Evolutionary conservation across 2,329 filamentous ascomycete genomes (phyloP).

Genomic region (Endothia cerciana): DNA sequence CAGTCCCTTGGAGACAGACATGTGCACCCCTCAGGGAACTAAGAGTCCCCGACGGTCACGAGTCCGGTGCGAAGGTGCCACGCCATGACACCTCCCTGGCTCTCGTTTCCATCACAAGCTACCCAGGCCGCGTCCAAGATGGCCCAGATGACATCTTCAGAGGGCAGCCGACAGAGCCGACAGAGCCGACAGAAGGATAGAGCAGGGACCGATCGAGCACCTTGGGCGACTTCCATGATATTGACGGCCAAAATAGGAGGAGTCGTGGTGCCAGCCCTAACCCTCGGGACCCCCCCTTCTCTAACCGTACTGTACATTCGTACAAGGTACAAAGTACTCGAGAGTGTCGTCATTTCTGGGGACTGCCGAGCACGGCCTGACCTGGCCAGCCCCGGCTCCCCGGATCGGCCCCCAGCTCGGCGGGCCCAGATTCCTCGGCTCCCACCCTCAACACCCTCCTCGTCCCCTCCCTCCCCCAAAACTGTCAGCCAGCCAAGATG

Average conservation of each 20-base stretch:
- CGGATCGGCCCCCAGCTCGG: neutral
- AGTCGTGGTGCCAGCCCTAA: too few relatives aligned
- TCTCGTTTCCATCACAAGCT: neutral
- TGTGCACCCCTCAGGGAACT: neutral
- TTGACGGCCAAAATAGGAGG: too few relatives aligned
- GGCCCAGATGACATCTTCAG: neutral
- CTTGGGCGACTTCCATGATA: too few relatives aligned
- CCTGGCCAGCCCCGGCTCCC: too few relatives aligned
- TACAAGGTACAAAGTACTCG: too few relatives aligned
- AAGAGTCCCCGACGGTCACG: neutral
- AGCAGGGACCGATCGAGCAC: too few relatives aligned
- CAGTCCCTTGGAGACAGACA: neutral
- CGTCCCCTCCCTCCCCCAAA: neutral
- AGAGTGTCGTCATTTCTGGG: conserved; percentile 11
- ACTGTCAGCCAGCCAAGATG: conserved; percentile 16
- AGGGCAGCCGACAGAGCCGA: neutral
- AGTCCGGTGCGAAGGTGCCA: neutral
- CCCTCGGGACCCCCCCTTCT: too few relatives aligned
- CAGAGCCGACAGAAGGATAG: too few relatives aligned
- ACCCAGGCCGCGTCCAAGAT: neutral
- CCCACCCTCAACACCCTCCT: neutral
- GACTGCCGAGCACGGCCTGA: neutral
- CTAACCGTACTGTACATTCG: too few relatives aligned
- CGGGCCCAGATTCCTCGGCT: neutral
- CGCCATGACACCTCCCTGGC: neutral